Conservation (phyloP, 2,329 filamentous ascomycete genomes). For the Aureobasidium sp. region DNA sequence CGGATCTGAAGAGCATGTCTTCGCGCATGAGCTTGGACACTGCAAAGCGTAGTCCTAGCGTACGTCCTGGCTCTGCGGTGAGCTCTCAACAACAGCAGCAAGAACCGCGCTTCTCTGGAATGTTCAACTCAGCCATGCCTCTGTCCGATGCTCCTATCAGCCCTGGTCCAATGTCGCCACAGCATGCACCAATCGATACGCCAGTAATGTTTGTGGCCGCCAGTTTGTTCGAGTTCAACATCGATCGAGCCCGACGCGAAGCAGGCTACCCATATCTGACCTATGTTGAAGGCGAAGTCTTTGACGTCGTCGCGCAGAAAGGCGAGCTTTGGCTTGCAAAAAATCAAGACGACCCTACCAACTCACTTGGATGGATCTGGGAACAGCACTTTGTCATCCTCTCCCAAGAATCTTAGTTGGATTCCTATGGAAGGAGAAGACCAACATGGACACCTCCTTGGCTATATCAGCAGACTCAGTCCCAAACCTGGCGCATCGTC, state of each 20-base stretch:
- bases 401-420: slow-evolving; percentile 12
- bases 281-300: slow-evolving; percentile 80
- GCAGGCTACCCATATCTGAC: slow-evolving; percentile 93
- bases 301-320: slow-evolving; percentile 78
- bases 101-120: slow-evolving; percentile 18
- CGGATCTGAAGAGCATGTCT: slow-evolving; percentile 12
- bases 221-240: slow-evolving; percentile 94
- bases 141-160: slow-evolving; percentile 51
- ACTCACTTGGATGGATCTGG: slow-evolving; percentile 94
- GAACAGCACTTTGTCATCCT: slow-evolving; percentile 74
- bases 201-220: slow-evolving; percentile 78
- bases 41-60: slow-evolving; percentile 16
- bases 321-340: slow-evolving; percentile 95
- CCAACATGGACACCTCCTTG: background rate
- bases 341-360: slow-evolving; percentile 81
- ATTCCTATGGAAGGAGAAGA: background rate
- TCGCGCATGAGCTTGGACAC: slow-evolving; percentile 18
- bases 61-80: slow-evolving; percentile 24
- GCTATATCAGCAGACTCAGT: background rate
- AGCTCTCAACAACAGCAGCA: slow-evolving; percentile 25
- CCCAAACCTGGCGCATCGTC: background rate
- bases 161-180: slow-evolving; percentile 16
- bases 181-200: slow-evolving; percentile 19
- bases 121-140: slow-evolving; percentile 83
- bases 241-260: slow-evolving; percentile 82